Evolutionary conservation across 2,329 filamentous ascomycete species (phyloP), one percentile per base, ranked within the genome.

Genomic region (Alternaria panax): DNA sequence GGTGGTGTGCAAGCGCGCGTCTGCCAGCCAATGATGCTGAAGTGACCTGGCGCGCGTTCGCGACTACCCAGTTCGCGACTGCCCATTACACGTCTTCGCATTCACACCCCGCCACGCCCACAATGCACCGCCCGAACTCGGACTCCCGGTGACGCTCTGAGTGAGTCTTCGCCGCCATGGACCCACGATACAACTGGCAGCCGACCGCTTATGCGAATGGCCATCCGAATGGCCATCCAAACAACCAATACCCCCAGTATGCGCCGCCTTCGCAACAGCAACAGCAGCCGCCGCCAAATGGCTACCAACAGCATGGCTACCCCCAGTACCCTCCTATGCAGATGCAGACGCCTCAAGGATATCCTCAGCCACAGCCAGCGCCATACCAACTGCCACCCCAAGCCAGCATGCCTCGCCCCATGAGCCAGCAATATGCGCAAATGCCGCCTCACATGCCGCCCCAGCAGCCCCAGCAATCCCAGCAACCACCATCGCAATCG

Each of bases 101-200:
- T 54, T 51, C 55, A 60, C 50, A 57, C 60, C 59, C 60, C 59
- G 61, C 65, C 38, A 53, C 48, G 45, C 48, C 54, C 57, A 54
- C 54, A 11, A 74, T 74, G 71, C 51, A 64, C 48, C 64, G 51
- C 57, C 46, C 41, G 48, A 25, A 57, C 18, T 42, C 47, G 54
- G 57, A 62, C 55, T 52, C 50, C 34, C 59, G 64, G 68, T 71
- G 67, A 69, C 54, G 2, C 8, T 36, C 42, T 51, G 47, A 25
- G 41, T 22, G 47, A 54, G 16, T 12, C 18, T 45, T 38, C 9
- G 22, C 40, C 14, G 40, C 43, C 45, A 78, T 77, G 75, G 73
- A 77, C 48, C 73, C 74, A 7, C 70, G 71, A n/a, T 75, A 73
- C 54, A 72, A 74, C 65, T 76, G 72, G 68, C 71, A 70, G 51